These are phyloP conservation scores for Onygenales sp. DNA, from an alignment of 2,329 filamentous ascomycete species.

Conservation along the genomic window DNA sequence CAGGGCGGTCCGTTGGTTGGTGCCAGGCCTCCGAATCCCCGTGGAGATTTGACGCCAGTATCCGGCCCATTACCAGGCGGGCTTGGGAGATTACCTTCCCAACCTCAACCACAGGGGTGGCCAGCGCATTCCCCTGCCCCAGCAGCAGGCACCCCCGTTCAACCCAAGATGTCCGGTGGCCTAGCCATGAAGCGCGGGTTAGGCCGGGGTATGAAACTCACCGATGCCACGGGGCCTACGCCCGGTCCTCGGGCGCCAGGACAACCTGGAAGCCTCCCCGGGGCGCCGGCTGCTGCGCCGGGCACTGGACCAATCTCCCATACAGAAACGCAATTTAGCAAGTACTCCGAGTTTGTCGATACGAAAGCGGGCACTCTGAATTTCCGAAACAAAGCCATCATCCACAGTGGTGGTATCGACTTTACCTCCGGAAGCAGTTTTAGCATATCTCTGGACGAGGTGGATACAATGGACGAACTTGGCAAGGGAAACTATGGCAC, in stretches of 20 bases:
- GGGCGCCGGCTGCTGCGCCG: background rate
- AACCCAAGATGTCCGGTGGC: slow-evolving; percentile 34
- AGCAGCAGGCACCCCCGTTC: slow-evolving; percentile 33
- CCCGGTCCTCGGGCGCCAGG: slow-evolving; percentile 5
- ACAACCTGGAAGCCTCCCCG: background rate
- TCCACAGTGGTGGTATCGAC: slow-evolving; percentile 82
- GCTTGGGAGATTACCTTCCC: slow-evolving; percentile 17
- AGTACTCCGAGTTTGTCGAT: slow-evolving; percentile 76
- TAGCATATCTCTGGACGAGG: slow-evolving; percentile 88
- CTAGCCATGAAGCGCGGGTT: slow-evolving; percentile 38
- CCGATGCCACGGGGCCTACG: slow-evolving; percentile 32
- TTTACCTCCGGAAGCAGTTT: slow-evolving; percentile 86
- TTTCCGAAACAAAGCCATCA: slow-evolving; percentile 85
- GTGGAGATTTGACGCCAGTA: background rate
- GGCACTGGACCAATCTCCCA: slow-evolving; percentile 3
- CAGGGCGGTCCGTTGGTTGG: slow-evolving; percentile 2
- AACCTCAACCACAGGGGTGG: slow-evolving; percentile 10
- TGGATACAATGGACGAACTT: slow-evolving; percentile 84
- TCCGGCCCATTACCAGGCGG: slow-evolving; percentile 3
- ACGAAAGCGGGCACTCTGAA: slow-evolving; percentile 83
- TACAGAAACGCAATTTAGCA: slow-evolving; percentile 47
- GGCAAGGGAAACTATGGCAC: slow-evolving; percentile 98
- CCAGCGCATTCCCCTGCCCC: slow-evolving; percentile 10
- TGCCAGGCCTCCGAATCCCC: background rate
- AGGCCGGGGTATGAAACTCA: slow-evolving; percentile 39